phyloP scores from a whole-genome alignment of 306 rosid species.

The Purshia tridentata region DNA sequence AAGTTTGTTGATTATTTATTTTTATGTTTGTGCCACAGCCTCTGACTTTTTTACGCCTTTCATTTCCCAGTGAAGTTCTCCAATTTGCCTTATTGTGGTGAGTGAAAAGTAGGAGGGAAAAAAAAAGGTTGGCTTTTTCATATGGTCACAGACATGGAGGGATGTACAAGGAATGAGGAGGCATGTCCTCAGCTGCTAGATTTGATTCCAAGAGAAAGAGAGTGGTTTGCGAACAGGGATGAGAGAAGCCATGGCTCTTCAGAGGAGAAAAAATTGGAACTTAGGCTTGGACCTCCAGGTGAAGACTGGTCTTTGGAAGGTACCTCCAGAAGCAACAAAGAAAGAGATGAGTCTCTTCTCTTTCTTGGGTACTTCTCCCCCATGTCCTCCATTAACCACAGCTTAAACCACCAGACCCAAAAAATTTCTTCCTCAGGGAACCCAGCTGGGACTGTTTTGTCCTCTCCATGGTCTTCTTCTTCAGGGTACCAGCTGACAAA shows the following conservation, averaged over 20 bases:
- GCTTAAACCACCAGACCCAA: conserved; percentile 28
- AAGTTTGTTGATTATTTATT: background rate
- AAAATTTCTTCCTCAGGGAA: conserved; percentile 30
- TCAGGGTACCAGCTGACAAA: conserved; percentile 32
- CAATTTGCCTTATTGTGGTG: conserved; percentile 10
- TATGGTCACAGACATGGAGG: conserved; percentile 44
- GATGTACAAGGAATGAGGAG: conserved; percentile 53
- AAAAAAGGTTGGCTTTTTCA: conserved; percentile 7
- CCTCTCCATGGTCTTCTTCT: conserved; percentile 48
- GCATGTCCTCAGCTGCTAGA: conserved; percentile 59
- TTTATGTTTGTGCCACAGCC: background rate
- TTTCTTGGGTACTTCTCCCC: conserved; percentile 51
- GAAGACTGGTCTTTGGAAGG: conserved; percentile 48
- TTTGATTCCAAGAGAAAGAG: conserved; percentile 59
- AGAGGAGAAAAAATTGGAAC: conserved; percentile 74
- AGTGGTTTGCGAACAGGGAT: conserved; percentile 46
- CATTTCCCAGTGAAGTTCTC: conserved; percentile 17
- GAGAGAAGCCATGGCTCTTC: conserved; percentile 37
- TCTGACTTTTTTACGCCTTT: background rate
- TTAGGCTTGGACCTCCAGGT: conserved; percentile 91
- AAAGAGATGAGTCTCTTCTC: conserved; percentile 45
- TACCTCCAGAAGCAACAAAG: conserved; percentile 26
- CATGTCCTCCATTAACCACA: conserved; percentile 6
- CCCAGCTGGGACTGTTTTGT: conserved; percentile 5
- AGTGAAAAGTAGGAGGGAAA: background rate